A percentile compares a stretch with the other conserved stretches of the same genome.
These are phyloP conservation scores for Ziziphus jujuba DNA, from an alignment of 306 rosid species.

Conservation along the genomic window DNA sequence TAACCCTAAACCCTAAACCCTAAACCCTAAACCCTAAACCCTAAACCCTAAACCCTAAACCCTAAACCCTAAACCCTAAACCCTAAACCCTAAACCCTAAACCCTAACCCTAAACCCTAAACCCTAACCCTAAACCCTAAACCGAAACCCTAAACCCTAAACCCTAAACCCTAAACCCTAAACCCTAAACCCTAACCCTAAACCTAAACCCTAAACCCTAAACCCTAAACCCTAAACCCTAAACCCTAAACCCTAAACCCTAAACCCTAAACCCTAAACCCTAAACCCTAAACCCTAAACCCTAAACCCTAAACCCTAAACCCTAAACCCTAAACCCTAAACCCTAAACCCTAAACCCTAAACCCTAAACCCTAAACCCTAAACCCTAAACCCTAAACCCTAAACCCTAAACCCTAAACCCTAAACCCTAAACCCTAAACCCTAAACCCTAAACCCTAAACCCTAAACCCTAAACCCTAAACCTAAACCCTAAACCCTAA, in stretches of 20 bases:
- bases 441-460: constrained; percentile 8
- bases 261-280: constrained; percentile 16
- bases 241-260: constrained; percentile 16
- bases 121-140: constrained; percentile 25
- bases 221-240: constrained; percentile 17
- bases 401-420: constrained; percentile 8
- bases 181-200: constrained; percentile 23
- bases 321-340: constrained; percentile 20
- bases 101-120: constrained; percentile 23
- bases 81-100: constrained; percentile 18
- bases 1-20: constrained; percentile 14
- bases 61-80: constrained; percentile 25
- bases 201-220: constrained; percentile 11
- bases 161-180: constrained; percentile 25
- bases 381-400: constrained; percentile 14
- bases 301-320: constrained; percentile 14
- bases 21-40: constrained; percentile 18
- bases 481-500: neutral
- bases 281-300: constrained; percentile 21
- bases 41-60: constrained; percentile 21
- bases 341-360: constrained; percentile 13
- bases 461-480: neutral
- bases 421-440: constrained; percentile 12
- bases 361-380: constrained; percentile 14
- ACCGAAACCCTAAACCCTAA: constrained; percentile 16